Evolutionary conservation across 768 basidiomycete species (phyloP).

Genomic region (Leccinum barrowsii): DNA sequence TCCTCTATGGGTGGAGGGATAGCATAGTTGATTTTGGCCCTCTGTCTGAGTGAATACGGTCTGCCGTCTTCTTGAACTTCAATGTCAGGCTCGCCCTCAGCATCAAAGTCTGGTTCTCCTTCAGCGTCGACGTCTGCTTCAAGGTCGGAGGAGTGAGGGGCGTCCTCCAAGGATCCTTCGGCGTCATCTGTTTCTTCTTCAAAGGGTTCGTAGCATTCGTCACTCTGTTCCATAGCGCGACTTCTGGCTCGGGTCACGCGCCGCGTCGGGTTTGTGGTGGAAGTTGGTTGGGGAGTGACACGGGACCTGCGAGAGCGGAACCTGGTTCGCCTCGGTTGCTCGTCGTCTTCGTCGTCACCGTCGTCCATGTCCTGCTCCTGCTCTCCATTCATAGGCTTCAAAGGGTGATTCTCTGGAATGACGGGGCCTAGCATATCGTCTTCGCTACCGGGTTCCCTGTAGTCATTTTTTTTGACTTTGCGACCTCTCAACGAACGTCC

Average conservation of each 20-base stretch:
- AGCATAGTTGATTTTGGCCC: conserved; percentile 69
- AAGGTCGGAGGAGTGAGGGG: conserved; percentile 38
- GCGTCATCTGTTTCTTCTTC: conserved; percentile 48
- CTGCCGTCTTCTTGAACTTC: conserved; percentile 39
- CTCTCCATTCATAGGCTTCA: conserved; percentile 22
- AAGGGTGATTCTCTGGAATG: conserved; percentile 6
- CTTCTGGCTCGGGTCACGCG: conserved; percentile 26
- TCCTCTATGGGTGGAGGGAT: conserved; percentile 82
- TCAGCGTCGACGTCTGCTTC: conserved; percentile 37
- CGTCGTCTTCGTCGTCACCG: conserved; percentile 32
- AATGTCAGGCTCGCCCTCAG: conserved; percentile 35
- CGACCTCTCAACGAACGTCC: conserved; percentile 39
- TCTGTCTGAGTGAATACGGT: conserved; percentile 60
- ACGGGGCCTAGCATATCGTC: conserved; percentile 30
- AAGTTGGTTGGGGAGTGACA: conserved; percentile 21
- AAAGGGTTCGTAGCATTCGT: conserved; percentile 50
- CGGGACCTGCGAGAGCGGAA: conserved; percentile 21
- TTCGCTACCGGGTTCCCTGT: conserved; percentile 46
- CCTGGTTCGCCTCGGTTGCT: conserved; percentile 15
- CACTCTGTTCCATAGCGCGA: conserved; percentile 37
- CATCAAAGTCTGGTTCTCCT: conserved; percentile 38
- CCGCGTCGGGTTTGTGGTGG: not conserved
- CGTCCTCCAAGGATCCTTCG: conserved; percentile 59
- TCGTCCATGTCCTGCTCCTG: conserved; percentile 23
- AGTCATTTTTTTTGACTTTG: conserved; percentile 35